Percentiles rank a stretch among this genome's conserved stretches.
Conservation (phyloP, 768 basidiomycete species). For the Suillus alpinus region DNA sequence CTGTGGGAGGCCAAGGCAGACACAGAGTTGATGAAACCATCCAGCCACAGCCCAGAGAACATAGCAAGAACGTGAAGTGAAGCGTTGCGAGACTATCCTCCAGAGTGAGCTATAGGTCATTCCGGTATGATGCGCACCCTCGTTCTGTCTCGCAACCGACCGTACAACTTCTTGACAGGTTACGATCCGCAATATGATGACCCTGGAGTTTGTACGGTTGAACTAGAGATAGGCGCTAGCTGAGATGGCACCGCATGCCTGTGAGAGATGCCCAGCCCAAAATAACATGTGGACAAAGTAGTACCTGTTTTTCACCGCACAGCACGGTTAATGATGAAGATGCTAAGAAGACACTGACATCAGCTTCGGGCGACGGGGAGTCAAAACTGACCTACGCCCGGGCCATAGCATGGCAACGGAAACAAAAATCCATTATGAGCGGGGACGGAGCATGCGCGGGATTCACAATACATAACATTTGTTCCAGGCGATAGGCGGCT, state of each 20-base stretch:
- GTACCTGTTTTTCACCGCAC: not conserved
- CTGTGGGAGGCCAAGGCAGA: not conserved
- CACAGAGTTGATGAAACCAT: not conserved
- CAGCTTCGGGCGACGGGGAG: not conserved
- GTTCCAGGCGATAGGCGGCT: not conserved
- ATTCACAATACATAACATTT: not conserved
- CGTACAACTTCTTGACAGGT: not conserved
- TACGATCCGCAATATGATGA: not conserved
- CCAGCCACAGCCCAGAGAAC: not conserved
- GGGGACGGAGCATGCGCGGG: not conserved
- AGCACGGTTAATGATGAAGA: not conserved
- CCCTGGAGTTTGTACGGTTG: not conserved
- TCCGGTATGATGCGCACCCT: not conserved
- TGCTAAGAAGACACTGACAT: not conserved
- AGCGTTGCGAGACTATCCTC: not conserved
- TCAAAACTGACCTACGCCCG: not conserved
- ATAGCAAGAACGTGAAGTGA: not conserved
- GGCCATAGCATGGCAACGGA: not conserved
- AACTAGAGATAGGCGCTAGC: not conserved
- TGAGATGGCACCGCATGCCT: not conserved
- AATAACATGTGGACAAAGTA: not conserved
- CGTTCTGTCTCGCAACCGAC: not conserved
- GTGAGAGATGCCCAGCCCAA: not conserved
- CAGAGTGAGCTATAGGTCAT: constrained; percentile 4
- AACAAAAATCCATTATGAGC: not conserved